Percentiles rank a stretch among this genome's conserved stretches.
Conservation (phyloP, 768 basidiomycete genomes). For the Hemileccinum impolitum region DNA sequence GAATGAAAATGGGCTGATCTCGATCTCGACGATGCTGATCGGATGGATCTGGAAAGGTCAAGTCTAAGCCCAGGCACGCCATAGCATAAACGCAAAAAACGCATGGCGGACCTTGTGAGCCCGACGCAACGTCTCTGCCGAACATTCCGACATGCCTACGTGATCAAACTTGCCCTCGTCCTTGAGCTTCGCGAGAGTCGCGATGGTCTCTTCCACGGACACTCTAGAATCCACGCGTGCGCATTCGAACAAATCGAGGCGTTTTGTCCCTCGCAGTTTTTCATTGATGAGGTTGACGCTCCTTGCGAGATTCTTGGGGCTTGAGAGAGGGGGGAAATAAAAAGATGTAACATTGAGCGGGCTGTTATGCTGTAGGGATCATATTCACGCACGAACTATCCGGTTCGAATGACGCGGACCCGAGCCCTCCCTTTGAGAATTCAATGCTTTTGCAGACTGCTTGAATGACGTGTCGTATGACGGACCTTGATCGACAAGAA, state of each 20-base stretch:
- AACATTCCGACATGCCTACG: constrained; percentile 57
- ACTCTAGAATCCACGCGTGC: constrained; percentile 44
- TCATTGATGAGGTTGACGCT: constrained; percentile 46
- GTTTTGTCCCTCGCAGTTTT: constrained; percentile 48
- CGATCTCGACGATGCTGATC: constrained; percentile 63
- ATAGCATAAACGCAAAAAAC: no score
- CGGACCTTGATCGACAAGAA: constrained; percentile 29
- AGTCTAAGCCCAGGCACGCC: neutral
- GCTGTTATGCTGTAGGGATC: neutral
- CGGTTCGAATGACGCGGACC: constrained; percentile 1
- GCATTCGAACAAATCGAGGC: constrained; percentile 57
- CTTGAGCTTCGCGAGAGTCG: constrained; percentile 41
- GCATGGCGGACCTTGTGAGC: constrained; percentile 20
- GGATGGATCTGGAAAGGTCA: constrained; percentile 39
- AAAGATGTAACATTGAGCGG: no score
- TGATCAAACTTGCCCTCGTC: constrained; percentile 39
- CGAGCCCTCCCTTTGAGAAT: neutral
- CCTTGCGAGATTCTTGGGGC: constrained; percentile 39
- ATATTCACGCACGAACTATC: constrained; percentile 29
- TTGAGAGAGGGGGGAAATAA: no score
- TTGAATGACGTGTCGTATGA: neutral
- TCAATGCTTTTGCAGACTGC: neutral
- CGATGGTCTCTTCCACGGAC: constrained; percentile 45
- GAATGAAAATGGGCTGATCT: constrained; percentile 58
- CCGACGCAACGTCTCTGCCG: constrained; percentile 37